Percentiles rank a stretch among this genome's conserved stretches.
phyloP scores from a whole-genome alignment of 805 yeast species.

The Cyberlindnera saturnus region DNA sequence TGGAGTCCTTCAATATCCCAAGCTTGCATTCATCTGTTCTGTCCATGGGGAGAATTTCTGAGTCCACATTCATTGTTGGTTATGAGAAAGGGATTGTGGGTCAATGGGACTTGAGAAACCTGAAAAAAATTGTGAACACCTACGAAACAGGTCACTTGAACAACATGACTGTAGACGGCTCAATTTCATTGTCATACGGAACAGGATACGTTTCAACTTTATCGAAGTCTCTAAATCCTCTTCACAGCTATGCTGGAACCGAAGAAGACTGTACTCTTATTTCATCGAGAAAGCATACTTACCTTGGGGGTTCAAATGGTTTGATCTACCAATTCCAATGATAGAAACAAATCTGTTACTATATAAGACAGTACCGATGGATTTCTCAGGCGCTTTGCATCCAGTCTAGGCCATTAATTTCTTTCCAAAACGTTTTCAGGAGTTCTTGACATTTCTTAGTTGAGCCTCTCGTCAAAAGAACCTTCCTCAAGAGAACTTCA shows the following conservation, averaged over 20 bases:
- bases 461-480: slow-evolving; percentile 60
- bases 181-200: slow-evolving; percentile 4
- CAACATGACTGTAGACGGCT: slow-evolving; percentile 6
- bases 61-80: slow-evolving; percentile 19
- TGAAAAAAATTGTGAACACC: slow-evolving; percentile 5
- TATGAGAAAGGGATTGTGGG: slow-evolving; percentile 30
- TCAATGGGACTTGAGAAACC: slow-evolving; percentile 35
- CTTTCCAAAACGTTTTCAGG: slow-evolving; percentile 60
- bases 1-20: slow-evolving; percentile 21
- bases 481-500: slow-evolving; percentile 45
- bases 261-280: no score
- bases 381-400: slow-evolving; percentile 5
- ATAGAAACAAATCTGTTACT: no score
- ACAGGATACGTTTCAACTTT: slow-evolving; percentile 2
- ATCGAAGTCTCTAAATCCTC: neutral
- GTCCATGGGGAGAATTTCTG: neutral
- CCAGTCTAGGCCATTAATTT: slow-evolving; percentile 45
- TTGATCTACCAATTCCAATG: no score
- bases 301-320: no score
- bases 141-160: slow-evolving; percentile 3
- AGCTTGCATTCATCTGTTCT: slow-evolving; percentile 20
- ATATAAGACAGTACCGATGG: no score
- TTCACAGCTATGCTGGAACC: neutral
- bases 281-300: no score
- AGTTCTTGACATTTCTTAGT: slow-evolving; percentile 48